These are phyloP conservation scores for Pythium rhizo-oryzae DNA, from an alignment of 352 stramenopile species.

Conservation along the genomic window DNA sequence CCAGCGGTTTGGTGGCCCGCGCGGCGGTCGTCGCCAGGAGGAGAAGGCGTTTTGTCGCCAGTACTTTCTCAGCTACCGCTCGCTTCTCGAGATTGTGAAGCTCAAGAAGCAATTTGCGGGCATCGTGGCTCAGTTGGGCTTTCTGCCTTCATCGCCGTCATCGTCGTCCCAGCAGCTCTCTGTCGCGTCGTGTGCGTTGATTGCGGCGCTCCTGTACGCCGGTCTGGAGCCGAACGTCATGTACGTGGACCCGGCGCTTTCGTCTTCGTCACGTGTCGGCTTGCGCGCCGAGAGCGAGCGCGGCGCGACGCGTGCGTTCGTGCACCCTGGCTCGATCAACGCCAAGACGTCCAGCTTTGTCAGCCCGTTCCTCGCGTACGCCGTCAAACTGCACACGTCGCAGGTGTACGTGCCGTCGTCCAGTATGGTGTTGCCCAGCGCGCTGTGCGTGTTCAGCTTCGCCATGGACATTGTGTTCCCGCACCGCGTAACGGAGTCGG, in stretches of 20 bases:
- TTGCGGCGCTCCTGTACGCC: slow-evolving; percentile 75
- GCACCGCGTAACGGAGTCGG: slow-evolving; percentile 31
- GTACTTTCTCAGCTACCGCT: slow-evolving; percentile 62
- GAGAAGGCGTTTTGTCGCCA: slow-evolving; percentile 73
- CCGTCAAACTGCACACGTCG: slow-evolving; percentile 84
- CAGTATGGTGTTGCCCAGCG: slow-evolving; percentile 60
- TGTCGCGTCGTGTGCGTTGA: slow-evolving; percentile 50
- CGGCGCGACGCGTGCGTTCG: slow-evolving; percentile 47
- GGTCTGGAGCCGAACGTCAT: slow-evolving; percentile 94
- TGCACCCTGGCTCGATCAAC: slow-evolving; percentile 81
- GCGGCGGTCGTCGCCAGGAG: slow-evolving; percentile 3
- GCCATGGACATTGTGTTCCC: slow-evolving; percentile 57
- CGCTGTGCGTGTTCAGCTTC: slow-evolving; percentile 75
- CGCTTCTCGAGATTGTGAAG: slow-evolving; percentile 65
- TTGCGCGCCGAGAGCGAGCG: slow-evolving; percentile 38
- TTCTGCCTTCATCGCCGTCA: slow-evolving; percentile 35
- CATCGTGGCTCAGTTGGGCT: slow-evolving; percentile 70
- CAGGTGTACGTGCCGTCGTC: slow-evolving; percentile 77
- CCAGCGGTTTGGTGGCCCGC: slow-evolving; percentile 1
- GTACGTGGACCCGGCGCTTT: slow-evolving; percentile 54
- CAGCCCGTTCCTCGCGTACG: slow-evolving; percentile 75
- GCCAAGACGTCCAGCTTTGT: slow-evolving; percentile 55
- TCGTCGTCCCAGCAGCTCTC: slow-evolving; percentile 33
- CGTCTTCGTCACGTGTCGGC: slow-evolving; percentile 18
- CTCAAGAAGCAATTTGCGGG: slow-evolving; percentile 78